These are phyloP conservation scores for Sclerotinia borealis DNA, from an alignment of 2,329 filamentous ascomycete genomes.

Conservation along the genomic window DNA sequence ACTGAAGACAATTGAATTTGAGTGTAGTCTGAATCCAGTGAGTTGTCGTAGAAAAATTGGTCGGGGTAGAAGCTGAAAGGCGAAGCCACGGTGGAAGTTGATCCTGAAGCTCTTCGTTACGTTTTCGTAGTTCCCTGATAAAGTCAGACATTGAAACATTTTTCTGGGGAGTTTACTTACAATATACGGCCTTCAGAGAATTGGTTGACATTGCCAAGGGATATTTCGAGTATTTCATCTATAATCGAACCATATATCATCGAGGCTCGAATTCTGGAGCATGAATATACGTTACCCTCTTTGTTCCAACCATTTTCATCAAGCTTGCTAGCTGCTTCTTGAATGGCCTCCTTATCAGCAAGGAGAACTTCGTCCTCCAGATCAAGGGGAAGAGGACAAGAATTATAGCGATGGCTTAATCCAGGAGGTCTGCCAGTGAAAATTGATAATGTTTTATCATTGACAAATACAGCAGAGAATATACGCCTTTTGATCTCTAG, in stretches of 20 bases:
- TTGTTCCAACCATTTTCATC: slow-evolving; percentile 49
- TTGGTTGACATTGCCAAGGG: slow-evolving; percentile 28
- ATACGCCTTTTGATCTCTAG: slow-evolving; percentile 32
- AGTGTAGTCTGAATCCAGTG: not conserved
- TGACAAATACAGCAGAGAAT: slow-evolving; percentile 35
- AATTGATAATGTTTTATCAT: slow-evolving; percentile 45
- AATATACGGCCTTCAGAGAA: not conserved
- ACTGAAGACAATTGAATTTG: slow-evolving; percentile 42
- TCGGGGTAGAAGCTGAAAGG: slow-evolving; percentile 37
- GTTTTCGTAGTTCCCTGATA: slow-evolving; percentile 31
- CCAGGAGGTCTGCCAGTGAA: slow-evolving; percentile 51
- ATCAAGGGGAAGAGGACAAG: slow-evolving; percentile 48
- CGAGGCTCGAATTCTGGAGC: slow-evolving; percentile 42
- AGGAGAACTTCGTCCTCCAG: slow-evolving; percentile 45
- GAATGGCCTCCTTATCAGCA: slow-evolving; percentile 36
- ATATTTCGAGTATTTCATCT: slow-evolving; percentile 55
- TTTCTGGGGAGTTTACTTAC: slow-evolving; percentile 1
- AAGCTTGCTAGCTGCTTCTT: slow-evolving; percentile 35
- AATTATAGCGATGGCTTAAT: slow-evolving; percentile 46
- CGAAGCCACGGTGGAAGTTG: slow-evolving; percentile 32
- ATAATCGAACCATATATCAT: slow-evolving; percentile 44
- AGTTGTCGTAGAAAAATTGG: slow-evolving; percentile 40
- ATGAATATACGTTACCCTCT: slow-evolving; percentile 37
- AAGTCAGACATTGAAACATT: slow-evolving; percentile 27
- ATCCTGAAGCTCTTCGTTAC: slow-evolving; percentile 35